Evolutionary conservation across 441 rosid genomes (phyloP), one percentile per base, ranked within the genome.

Genomic region (Rhodomyrtus psidioides): DNA sequence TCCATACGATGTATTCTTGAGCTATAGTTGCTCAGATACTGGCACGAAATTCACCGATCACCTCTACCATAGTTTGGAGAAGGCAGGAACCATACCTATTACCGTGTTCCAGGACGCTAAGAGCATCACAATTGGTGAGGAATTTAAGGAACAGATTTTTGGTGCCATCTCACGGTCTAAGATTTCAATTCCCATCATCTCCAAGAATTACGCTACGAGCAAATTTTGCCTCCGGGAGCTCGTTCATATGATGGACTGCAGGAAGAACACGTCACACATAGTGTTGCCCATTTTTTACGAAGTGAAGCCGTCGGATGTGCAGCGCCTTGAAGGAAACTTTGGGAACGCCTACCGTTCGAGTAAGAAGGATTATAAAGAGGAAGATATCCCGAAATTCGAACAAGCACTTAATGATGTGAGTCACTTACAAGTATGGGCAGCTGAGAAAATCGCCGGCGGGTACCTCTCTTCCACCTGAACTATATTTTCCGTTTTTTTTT

Each of bases 331-430:
- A 42, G 46, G 46, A 42, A 6, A 42, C 1, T 42, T 42, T 42
- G 46, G 46, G 46, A 7, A 42, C 46, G 46, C 46, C 46, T 42
- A 42, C 46, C 46, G 7, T 42, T 42, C 1, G 46, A 6, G 46
- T 42, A 42, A 6, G 46, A 6, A 42, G 46, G 8, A 6, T 6
- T 42, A 6, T 42, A 7, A 6, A 6, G 8, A 6, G 46, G 7
- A 42, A 42, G 46, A 59, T 6, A 59, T 27, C 3, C 1, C 0
- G 0, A 4, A 27, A 3, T 0, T 1, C 5, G 1, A 3, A 0
- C 10, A 0, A 1, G 70, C 21, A 6, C 39, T 59, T 59, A 27
- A 0, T 0, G 70, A 59, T 3, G 70, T 59, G 0, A 6, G 70
- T 59, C 0, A 0, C 21, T 59, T 59, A 14, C 0, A 6, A 5